These are phyloP conservation scores for Myriangium duriaei DNA, from an alignment of 2,329 filamentous ascomycete species.

Conservation along the genomic window DNA sequence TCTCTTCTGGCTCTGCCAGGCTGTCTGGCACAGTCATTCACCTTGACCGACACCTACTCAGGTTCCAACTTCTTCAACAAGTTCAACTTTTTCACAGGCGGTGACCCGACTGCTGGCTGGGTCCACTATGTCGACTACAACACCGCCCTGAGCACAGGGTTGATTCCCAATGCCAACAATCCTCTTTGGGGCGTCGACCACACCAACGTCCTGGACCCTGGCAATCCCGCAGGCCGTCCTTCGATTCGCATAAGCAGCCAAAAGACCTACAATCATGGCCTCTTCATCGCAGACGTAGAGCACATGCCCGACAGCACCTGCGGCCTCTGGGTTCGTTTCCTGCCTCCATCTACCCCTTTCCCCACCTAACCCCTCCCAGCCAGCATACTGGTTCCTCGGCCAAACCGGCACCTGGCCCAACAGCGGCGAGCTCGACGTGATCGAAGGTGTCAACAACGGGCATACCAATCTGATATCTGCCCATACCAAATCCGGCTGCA, in stretches of 20 bases:
- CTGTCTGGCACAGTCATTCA: slow-evolving; percentile 14
- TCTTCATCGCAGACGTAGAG: slow-evolving; percentile 37
- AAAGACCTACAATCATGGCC: slow-evolving; percentile 32
- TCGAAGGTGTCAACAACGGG: slow-evolving; percentile 35
- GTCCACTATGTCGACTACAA: slow-evolving; percentile 53
- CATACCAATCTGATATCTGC: slow-evolving; percentile 17
- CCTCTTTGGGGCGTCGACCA: slow-evolving; percentile 12
- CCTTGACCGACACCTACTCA: slow-evolving; percentile 36
- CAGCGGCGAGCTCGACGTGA: slow-evolving; percentile 35
- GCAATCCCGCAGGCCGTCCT: slow-evolving; percentile 19
- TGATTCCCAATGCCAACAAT: slow-evolving; percentile 13
- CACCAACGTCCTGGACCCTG: slow-evolving; percentile 7
- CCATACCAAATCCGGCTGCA: slow-evolving; percentile 24
- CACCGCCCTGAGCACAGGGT: slow-evolving; percentile 33
- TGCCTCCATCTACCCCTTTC: background rate
- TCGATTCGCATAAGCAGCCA: slow-evolving; percentile 36
- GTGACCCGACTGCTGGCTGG: slow-evolving; percentile 63
- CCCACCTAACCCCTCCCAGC: slow-evolving; percentile 12
- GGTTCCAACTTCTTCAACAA: slow-evolving; percentile 37
- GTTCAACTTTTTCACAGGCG: slow-evolving; percentile 39
- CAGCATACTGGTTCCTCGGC: slow-evolving; percentile 28
- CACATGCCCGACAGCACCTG: slow-evolving; percentile 39
- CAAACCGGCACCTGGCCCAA: slow-evolving; percentile 24
- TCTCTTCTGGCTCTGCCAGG: slow-evolving; percentile 5
- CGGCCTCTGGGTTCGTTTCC: slow-evolving; percentile 29